Evolutionary conservation across 2,329 filamentous ascomycete genomes (phyloP).

Genomic region (Rhinocladiella similis): DNA sequence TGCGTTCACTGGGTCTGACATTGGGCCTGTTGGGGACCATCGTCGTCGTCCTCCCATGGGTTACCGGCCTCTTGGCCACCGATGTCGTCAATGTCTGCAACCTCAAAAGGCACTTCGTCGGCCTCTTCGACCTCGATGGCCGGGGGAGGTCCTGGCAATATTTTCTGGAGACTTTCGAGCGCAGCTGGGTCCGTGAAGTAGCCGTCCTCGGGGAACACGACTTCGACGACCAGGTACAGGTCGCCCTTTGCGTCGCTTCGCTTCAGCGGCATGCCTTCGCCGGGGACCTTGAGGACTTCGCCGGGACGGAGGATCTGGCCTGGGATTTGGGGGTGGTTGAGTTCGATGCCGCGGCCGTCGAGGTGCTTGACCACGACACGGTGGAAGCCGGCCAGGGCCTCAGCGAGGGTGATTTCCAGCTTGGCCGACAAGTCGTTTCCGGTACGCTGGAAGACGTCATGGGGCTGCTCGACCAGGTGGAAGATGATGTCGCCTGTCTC

Average conservation of each 20-base stretch:
- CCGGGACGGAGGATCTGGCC: conserved; percentile 81
- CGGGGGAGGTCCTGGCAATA: conserved; percentile 67
- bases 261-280: conserved; percentile 95
- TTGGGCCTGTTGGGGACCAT: conserved; percentile 47
- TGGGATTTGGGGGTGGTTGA: conserved; percentile 71
- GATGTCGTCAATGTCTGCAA: conserved; percentile 75
- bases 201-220: conserved; percentile 84
- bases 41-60: conserved; percentile 52
- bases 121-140: conserved; percentile 70
- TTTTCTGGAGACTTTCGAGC: conserved; percentile 68
- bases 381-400: conserved; percentile 86
- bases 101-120: conserved; percentile 85
- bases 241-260: conserved; percentile 81
- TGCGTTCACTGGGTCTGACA: conserved; percentile 49
- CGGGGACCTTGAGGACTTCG: conserved; percentile 79
- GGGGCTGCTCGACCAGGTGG: conserved; percentile 75
- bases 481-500: conserved; percentile 93
- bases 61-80: conserved; percentile 45
- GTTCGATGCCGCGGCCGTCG: conserved; percentile 84
- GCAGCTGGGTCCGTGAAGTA: conserved; percentile 72
- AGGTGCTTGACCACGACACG: conserved; percentile 88
- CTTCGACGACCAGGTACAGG: conserved; percentile 79
- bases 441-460: conserved; percentile 78
- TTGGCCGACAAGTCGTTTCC: conserved; percentile 83
- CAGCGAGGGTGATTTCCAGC: conserved; percentile 75